Conservation (phyloP, 768 basidiomycete genomes). For the Lepiota brunneoincarnata region DNA sequence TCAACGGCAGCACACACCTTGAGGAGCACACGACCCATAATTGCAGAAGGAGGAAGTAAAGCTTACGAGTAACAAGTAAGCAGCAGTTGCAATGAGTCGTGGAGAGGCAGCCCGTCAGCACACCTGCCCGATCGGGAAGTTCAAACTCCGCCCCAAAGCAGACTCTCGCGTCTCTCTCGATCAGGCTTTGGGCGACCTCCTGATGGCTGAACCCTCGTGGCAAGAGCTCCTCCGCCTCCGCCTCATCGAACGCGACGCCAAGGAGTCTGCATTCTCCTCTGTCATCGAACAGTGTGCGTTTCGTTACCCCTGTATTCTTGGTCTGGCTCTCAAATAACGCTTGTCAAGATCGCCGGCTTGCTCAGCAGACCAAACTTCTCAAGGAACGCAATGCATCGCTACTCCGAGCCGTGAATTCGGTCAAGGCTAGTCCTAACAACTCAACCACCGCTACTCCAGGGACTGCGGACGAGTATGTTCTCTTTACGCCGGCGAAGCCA, state of each 20-base stretch:
- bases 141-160: slow-evolving; percentile 38
- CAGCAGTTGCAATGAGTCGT: slow-evolving; percentile 14
- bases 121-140: slow-evolving; percentile 28
- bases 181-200: slow-evolving; percentile 14
- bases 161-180: slow-evolving; percentile 4
- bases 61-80: slow-evolving; percentile 18
- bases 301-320: slow-evolving; percentile 14
- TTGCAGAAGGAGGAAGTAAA: slow-evolving; percentile 20
- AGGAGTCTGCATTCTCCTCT: slow-evolving; percentile 75
- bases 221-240: slow-evolving; percentile 79
- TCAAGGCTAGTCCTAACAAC: slow-evolving; percentile 58
- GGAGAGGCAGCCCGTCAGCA: slow-evolving; percentile 15
- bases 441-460: slow-evolving; percentile 62
- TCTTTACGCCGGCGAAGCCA: slow-evolving; percentile 6
- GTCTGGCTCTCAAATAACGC: slow-evolving; percentile 11
- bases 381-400: slow-evolving; percentile 92
- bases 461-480: slow-evolving; percentile 68
- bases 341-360: slow-evolving; percentile 78
- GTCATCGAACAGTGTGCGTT: slow-evolving; percentile 91
- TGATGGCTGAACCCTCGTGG: slow-evolving; percentile 83
- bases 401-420: slow-evolving; percentile 77
- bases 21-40: slow-evolving; percentile 83
- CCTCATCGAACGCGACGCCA: slow-evolving; percentile 80
- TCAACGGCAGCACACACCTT: slow-evolving; percentile 48
- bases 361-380: slow-evolving; percentile 87